These are phyloP conservation scores for Pythium grandisporangium DNA, from an alignment of 352 stramenopile species.

Conservation along the genomic window DNA sequence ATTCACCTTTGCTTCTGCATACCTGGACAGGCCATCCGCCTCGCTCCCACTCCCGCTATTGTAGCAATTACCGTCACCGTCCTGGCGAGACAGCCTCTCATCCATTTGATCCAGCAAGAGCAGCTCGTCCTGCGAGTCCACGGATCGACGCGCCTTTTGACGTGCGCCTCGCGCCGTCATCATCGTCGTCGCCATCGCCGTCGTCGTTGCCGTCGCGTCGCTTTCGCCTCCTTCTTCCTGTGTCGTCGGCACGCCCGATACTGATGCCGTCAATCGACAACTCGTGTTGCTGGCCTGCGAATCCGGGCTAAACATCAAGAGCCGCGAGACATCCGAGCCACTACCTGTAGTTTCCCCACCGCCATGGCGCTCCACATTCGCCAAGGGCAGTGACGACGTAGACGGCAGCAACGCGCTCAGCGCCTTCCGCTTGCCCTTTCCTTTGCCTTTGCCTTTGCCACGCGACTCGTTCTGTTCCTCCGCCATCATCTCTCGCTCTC, in stretches of 20 bases:
- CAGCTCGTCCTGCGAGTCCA: conserved; percentile 52
- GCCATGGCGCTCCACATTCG: too few relatives aligned
- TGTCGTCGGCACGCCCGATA: not conserved
- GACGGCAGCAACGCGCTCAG: not conserved
- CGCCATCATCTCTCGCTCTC: too few relatives aligned
- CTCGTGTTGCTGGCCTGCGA: not conserved
- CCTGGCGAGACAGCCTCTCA: too few relatives aligned
- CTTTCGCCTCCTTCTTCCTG: too few relatives aligned
- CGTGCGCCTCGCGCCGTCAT: not conserved
- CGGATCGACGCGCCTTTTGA: not conserved
- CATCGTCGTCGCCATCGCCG: too few relatives aligned
- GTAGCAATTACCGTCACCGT: too few relatives aligned
- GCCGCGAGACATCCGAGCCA: conserved; percentile 22
- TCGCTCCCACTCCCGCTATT: too few relatives aligned
- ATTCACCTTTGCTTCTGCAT: too few relatives aligned
- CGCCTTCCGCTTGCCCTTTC: conserved; percentile 13
- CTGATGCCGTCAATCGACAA: not conserved
- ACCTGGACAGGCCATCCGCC: too few relatives aligned
- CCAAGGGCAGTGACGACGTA: too few relatives aligned
- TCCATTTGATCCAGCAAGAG: conserved; percentile 45
- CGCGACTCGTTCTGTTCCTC: conserved; percentile 1
- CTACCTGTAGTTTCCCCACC: too few relatives aligned
- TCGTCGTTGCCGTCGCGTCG: conserved; percentile 3
- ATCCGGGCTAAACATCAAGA: conserved; percentile 41
- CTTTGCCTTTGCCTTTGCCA: not conserved